phyloP scores from a whole-genome alignment of 352 stramenopile species.

The Thalassiosira exigua region DNA sequence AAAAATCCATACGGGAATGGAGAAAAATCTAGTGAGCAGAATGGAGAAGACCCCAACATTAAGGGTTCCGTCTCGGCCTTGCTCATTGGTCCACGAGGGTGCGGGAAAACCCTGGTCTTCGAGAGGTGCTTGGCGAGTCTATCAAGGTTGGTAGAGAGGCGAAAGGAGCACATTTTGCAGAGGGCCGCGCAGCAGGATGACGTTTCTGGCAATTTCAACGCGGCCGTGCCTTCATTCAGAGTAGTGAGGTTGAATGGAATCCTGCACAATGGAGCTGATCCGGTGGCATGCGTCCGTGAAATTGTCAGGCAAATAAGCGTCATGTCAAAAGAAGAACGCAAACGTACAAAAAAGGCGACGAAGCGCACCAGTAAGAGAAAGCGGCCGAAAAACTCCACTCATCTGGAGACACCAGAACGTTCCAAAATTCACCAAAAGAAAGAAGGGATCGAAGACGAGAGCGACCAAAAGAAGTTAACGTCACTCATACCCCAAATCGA shows the following conservation, averaged over 20 bases:
- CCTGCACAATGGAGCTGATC: slow-evolving; percentile 68
- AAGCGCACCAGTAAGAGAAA: slow-evolving; percentile 22
- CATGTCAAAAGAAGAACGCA: slow-evolving; percentile 52
- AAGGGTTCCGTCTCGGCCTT: slow-evolving; percentile 68
- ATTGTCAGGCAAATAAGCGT: slow-evolving; percentile 78
- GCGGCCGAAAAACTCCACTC: slow-evolving; percentile 16
- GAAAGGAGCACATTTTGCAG: slow-evolving; percentile 25
- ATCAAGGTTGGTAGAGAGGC: slow-evolving; percentile 34
- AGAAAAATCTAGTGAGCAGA: neutral
- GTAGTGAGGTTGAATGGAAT: slow-evolving; percentile 76
- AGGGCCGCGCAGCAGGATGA: neutral
- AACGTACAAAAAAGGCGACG: slow-evolving; percentile 27
- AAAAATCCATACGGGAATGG: neutral
- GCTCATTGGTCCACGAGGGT: slow-evolving; percentile 70
- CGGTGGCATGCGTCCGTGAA: slow-evolving; percentile 64
- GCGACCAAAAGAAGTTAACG: neutral
- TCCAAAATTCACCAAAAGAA: slow-evolving; percentile 14
- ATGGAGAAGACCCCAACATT: slow-evolving; percentile 29
- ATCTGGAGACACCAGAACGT: slow-evolving; percentile 10
- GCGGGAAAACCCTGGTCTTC: slow-evolving; percentile 78
- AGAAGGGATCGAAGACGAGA: slow-evolving; percentile 9
- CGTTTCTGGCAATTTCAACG: slow-evolving; percentile 7
- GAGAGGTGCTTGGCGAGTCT: slow-evolving; percentile 64
- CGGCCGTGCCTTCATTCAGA: slow-evolving; percentile 53
- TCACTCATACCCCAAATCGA: neutral